phyloP scores from a whole-genome alignment of 2,329 filamentous ascomycete species.

The Aspergillus thermomutatus region DNA sequence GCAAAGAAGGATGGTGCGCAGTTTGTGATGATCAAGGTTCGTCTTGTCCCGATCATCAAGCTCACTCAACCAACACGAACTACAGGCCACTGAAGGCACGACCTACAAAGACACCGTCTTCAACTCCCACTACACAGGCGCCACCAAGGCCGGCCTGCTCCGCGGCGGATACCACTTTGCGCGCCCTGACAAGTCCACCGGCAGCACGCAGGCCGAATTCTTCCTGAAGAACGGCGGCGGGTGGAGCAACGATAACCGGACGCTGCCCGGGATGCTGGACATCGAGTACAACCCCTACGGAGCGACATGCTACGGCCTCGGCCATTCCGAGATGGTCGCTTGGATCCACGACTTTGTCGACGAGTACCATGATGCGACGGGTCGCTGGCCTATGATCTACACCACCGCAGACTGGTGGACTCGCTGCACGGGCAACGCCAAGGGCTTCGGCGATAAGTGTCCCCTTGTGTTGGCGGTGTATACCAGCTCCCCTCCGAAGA shows the following conservation, averaged over 20 bases:
- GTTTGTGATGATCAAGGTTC: conserved; percentile 11
- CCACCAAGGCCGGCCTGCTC: conserved; percentile 51
- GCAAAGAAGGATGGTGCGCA: conserved; percentile 9
- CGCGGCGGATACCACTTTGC: conserved; percentile 58
- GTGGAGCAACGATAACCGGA: conserved; percentile 52
- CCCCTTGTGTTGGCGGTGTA: conserved; percentile 50
- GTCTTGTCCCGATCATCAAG: accelerated
- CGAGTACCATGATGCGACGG: conserved; percentile 46
- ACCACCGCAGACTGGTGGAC: conserved; percentile 53
- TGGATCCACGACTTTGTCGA: conserved; percentile 55
- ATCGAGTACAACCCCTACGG: conserved; percentile 45
- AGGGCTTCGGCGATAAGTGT: conserved; percentile 45
- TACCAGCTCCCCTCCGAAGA: conserved; percentile 35
- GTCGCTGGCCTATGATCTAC: conserved; percentile 52
- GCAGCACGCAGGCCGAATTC: conserved; percentile 48
- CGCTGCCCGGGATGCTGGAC: conserved; percentile 56
- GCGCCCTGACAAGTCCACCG: conserved; percentile 43
- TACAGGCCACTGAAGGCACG: conserved; percentile 51
- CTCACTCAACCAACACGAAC: neutral
- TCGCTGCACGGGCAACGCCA: conserved; percentile 50
- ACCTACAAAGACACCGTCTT: conserved; percentile 46
- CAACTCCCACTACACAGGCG: conserved; percentile 47
- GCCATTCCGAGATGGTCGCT: conserved; percentile 42
- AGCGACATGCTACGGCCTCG: conserved; percentile 45
- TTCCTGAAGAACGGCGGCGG: conserved; percentile 53